Evolutionary conservation across 2,329 filamentous ascomycete species (phyloP).

Genomic region (Aureobasidium pullulans): DNA sequence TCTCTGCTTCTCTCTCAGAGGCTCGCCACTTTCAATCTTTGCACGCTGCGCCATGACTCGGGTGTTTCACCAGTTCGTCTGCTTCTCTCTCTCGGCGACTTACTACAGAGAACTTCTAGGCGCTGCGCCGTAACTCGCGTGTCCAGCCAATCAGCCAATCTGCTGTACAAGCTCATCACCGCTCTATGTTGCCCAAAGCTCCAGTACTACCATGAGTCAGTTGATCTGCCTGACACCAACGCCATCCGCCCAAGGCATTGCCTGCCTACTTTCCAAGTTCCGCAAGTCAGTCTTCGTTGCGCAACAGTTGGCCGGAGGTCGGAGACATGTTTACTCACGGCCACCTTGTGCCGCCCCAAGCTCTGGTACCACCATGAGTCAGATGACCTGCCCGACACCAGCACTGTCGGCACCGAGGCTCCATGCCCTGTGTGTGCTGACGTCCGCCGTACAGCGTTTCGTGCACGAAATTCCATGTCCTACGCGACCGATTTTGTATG

Average conservation of each 20-base stretch:
- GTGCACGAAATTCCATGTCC: not conserved
- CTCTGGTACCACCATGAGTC: conserved; percentile 52
- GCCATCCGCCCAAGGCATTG: conserved; percentile 15
- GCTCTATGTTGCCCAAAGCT: conserved; percentile 63
- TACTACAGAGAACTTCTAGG: no score
- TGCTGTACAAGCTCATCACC: not conserved
- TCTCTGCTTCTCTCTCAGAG: no score
- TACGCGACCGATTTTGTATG: conserved; percentile 1
- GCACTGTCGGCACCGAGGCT: conserved; percentile 18
- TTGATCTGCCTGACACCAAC: conserved; percentile 30
- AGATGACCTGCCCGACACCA: conserved; percentile 31
- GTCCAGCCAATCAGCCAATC: no score
- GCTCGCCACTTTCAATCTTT: no score
- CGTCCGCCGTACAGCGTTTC: no score
- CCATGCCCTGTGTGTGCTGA: conserved; percentile 45
- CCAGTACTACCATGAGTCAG: conserved; percentile 45
- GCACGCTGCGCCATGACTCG: no score
- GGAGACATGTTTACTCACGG: not conserved
- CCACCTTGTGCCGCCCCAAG: conserved; percentile 57
- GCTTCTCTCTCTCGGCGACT: no score
- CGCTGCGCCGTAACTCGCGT: no score
- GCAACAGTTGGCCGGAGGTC: conserved; percentile 38
- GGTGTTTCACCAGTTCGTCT: no score
- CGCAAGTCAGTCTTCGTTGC: conserved; percentile 95
- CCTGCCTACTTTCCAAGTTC: conserved; percentile 54